Percentiles rank a stretch among this genome's conserved stretches.
phyloP scores from a whole-genome alignment of 108 stramenopile genomes.

The Poteriospumella lacustris region DNA sequence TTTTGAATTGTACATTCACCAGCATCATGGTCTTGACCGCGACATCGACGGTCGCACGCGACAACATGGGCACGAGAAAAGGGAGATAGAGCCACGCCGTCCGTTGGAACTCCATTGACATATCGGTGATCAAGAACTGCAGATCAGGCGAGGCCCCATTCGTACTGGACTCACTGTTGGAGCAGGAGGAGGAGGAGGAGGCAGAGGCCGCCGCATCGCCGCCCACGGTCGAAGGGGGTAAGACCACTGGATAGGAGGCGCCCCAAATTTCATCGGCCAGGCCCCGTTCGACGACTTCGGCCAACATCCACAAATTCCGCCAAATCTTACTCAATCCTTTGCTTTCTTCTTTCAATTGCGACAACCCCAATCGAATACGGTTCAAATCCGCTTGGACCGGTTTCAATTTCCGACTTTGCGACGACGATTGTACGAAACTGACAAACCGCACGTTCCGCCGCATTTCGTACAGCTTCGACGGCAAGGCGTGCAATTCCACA shows the following conservation, averaged over 20 bases:
- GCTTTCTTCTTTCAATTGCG: not conserved
- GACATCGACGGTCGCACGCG: not conserved
- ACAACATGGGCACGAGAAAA: not conserved
- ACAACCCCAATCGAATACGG: not conserved
- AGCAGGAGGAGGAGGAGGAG: too few relatives aligned
- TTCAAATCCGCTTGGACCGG: not conserved
- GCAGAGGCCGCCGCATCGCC: too few relatives aligned
- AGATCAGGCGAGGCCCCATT: too few relatives aligned
- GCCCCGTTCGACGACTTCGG: not conserved
- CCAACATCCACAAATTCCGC: not conserved
- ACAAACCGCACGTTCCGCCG: not conserved
- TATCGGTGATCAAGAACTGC: too few relatives aligned
- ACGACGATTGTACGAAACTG: too few relatives aligned
- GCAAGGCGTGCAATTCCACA: not conserved
- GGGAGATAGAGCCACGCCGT: slow-evolving; percentile 1
- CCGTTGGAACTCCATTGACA: too few relatives aligned
- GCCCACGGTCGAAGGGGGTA: too few relatives aligned
- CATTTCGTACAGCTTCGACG: not conserved
- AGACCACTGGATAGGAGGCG: too few relatives aligned
- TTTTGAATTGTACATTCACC: slow-evolving; percentile 8
- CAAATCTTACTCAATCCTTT: not conserved
- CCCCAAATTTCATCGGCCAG: slow-evolving; percentile 1
- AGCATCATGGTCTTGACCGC: not conserved
- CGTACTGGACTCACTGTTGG: too few relatives aligned
- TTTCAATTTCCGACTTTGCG: too few relatives aligned